Percentiles rank a stretch among this genome's conserved stretches.
These are phyloP conservation scores for Pachyrhizus erosus DNA, from an alignment of 306 rosid species.

Conservation along the genomic window DNA sequence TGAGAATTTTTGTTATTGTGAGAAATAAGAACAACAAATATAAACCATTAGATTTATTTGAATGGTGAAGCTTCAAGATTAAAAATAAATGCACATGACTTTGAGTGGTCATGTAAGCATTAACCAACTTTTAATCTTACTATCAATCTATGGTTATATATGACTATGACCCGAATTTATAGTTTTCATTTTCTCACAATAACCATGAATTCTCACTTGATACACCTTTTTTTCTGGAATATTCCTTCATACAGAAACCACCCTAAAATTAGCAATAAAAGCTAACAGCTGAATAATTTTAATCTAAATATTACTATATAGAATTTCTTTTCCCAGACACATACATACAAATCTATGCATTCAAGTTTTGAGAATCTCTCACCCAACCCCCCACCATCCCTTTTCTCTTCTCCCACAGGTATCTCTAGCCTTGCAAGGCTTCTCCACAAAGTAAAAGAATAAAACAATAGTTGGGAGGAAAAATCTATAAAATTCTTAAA, in stretches of 20 bases:
- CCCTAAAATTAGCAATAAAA: neutral
- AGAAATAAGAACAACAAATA: neutral
- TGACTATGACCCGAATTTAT: neutral
- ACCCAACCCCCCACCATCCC: neutral
- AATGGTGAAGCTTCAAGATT: neutral
- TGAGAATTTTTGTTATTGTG: neutral
- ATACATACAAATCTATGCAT: neutral
- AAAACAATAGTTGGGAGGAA: neutral
- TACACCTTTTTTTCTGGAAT: neutral
- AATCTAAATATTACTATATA: neutral
- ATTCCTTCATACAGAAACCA: neutral
- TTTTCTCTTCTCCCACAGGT: slow-evolving; percentile 17
- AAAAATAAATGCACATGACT: neutral
- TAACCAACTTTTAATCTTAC: neutral
- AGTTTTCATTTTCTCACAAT: neutral
- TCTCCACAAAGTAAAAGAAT: slow-evolving; percentile 3
- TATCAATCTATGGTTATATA: neutral
- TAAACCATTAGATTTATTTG: neutral
- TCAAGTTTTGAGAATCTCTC: slow-evolving; percentile 4
- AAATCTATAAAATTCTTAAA: slow-evolving; percentile 11
- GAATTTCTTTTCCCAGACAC: neutral
- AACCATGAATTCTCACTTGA: neutral
- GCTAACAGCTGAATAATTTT: slow-evolving; percentile 4
- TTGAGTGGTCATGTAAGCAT: no score
- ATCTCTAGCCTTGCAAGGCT: slow-evolving; percentile 26